phyloP scores from a whole-genome alignment of 345 rosid species.

The Acer yangbiense region DNA sequence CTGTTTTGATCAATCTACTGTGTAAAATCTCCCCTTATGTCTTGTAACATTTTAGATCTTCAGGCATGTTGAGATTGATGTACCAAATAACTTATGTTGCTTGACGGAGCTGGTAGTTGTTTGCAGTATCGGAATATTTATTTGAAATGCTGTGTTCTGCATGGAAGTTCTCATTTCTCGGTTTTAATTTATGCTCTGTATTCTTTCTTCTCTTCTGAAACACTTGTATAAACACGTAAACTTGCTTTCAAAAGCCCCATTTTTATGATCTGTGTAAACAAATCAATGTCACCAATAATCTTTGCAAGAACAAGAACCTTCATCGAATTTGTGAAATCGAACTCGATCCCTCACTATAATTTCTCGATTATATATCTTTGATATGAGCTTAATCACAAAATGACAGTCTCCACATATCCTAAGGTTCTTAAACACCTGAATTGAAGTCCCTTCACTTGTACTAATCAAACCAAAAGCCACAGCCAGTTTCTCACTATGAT shows the following conservation, averaged over 20 bases:
- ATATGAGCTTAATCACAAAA: slow-evolving; percentile 65
- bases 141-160: background rate
- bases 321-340: slow-evolving; percentile 74
- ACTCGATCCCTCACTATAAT: slow-evolving; percentile 82
- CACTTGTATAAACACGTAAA: background rate
- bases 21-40: slow-evolving; percentile 31
- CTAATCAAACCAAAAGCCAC: slow-evolving; percentile 78
- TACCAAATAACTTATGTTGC: background rate
- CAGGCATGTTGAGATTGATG: slow-evolving; percentile 19
- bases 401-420: slow-evolving; percentile 92
- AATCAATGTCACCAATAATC: slow-evolving; percentile 68
- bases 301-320: slow-evolving; percentile 76
- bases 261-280: background rate
- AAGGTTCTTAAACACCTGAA: slow-evolving; percentile 84
- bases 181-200: background rate
- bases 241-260: background rate
- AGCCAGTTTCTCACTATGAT: slow-evolving; percentile 91
- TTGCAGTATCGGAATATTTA: slow-evolving; percentile 2
- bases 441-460: slow-evolving; percentile 43
- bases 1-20: slow-evolving; percentile 12
- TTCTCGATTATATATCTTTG: slow-evolving; percentile 65
- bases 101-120: background rate
- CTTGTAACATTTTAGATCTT: slow-evolving; percentile 2
- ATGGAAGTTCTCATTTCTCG: background rate
- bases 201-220: background rate